A percentile compares a stretch with the other conserved stretches of the same genome.
These are phyloP conservation scores for Ophiocordyceps robertsii DNA, from an alignment of 2,329 filamentous ascomycete genomes.

Conservation along the genomic window DNA sequence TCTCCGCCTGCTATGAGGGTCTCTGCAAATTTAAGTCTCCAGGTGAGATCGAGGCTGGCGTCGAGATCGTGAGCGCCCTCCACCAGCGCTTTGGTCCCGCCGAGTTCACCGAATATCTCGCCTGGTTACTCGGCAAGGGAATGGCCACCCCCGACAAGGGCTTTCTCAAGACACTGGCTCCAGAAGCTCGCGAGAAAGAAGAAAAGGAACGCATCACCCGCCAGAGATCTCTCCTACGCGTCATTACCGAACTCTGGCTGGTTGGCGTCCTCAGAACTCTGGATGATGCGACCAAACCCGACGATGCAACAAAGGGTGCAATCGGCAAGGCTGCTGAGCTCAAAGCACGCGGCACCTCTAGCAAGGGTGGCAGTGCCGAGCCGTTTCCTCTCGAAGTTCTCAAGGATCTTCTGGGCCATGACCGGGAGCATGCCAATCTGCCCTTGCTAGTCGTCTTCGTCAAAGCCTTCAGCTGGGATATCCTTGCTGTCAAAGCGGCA, in stretches of 20 bases:
- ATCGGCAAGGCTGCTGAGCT: conserved; percentile 48
- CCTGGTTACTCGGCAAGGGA: conserved; percentile 83
- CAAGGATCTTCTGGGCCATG: conserved; percentile 88
- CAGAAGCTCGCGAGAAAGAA: conserved; percentile 82
- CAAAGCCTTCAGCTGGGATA: conserved; percentile 92
- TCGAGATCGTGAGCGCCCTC: conserved; percentile 87
- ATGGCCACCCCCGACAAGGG: conserved; percentile 83
- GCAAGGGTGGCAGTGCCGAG: conserved; percentile 56
- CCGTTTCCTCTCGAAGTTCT: conserved; percentile 96
- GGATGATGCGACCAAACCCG: conserved; percentile 48
- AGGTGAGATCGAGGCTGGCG: conserved; percentile 80
- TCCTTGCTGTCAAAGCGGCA: conserved; percentile 64
- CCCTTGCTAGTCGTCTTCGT: conserved; percentile 90
- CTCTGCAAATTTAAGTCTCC: conserved; percentile 83
- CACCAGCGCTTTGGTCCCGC: conserved; percentile 86
- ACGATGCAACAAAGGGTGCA: conserved; percentile 48
- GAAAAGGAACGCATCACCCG: conserved; percentile 85
- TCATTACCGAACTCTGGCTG: conserved; percentile 94
- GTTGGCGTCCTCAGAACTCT: conserved; percentile 77
- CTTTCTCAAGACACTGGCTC: conserved; percentile 60
- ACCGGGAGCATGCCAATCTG: conserved; percentile 82
- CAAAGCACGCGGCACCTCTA: conserved; percentile 38
- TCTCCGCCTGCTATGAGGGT: conserved; percentile 89
- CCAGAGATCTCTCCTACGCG: conserved; percentile 73
- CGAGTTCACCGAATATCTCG: conserved; percentile 84